Evolutionary conservation across 129 eudicot genomes (phyloP), one percentile per base, ranked within the genome.

Genomic region (Heracleum sosnowskyi): DNA sequence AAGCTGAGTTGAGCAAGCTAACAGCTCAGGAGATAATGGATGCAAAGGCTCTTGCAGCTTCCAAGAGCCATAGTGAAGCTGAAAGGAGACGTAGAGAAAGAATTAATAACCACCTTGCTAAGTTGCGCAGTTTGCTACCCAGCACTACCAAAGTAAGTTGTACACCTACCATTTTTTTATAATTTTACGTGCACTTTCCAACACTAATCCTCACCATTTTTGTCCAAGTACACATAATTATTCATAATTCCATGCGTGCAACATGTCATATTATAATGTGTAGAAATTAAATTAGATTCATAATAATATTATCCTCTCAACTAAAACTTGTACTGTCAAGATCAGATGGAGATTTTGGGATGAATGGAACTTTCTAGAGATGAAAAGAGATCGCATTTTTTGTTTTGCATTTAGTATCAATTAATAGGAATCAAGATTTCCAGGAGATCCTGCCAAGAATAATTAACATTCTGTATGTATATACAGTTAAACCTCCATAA

Each of bases 1-100:
- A 91, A 76, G 83, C 89, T 9, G 98, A 95, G 69, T 81, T 94
- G 73, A 86, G 87, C 73, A 91, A 90, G 79, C 86, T 95, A 91
- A 90, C 90, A 68, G 96, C 98, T 55, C 98, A 95, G 73, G 98
- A 95, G 75, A 88, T 95, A 39, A 95, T 92, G 98, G 98, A 95
- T 80, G 98, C 98, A 12, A 95, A 95, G 79, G 97, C 98, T 22
- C 89, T 95, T 39, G 98, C 98, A 6, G 99, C 99, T 77, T 96
- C 97, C 0, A 92, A 92, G 81, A 96, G 97, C 81, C 99, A 96
- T 22, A 96, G 97, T 49, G 97, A 96, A 85, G 72, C 72, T 31
- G 72, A 66, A 31, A 66, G 72, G 72, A 66, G 72, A 66, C 72
- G 72, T 66, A 66, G 99, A 80, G 99, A 96, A 79, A 91, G 99